Base-by-base conservation (phyloP, 2,329 filamentous ascomycete genomes). In the Trichoderma koningii region DNA sequence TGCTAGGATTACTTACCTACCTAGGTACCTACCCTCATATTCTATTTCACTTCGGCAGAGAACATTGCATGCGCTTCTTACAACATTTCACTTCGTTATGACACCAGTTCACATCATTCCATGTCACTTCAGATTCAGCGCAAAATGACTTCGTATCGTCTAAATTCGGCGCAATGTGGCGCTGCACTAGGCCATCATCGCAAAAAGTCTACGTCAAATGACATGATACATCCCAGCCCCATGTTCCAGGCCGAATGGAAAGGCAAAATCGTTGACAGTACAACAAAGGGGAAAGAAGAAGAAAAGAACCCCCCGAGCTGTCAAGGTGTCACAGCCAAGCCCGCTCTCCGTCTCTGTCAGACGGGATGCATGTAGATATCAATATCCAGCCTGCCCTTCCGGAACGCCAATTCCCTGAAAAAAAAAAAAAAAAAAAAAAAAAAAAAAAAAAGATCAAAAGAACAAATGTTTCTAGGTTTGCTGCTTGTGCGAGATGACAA, bases 381-480 rank as follows among this genome's bases (percentile, higher is more conserved):
- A 44, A 65, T 48, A 61, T 55, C 64, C 34, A 55, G 56, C 64
- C 64, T 9, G 47, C 64, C 64, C 64, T 45, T 63, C 64, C 60
- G 23, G 21, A 66, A 66, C 64, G 59, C 64, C 64, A 53, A 51
- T 14, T 38, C 44, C 51, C 17, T 38, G 42, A 38, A 38, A 12
- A 38, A 38, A n/a, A 19, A 44, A 42, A 23, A 28, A 28, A 9
- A 14, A 64, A 6, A 17, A 5, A 17, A 10, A 10, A 19, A 7
- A 23, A 28, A 12, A 21, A 9, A 21, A 48, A 7, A 28, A 38
- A 42, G 51, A 34, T 21, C 41, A 26, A 55, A 10, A 34, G 34
- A 38, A 38, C 34, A 38, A 9, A 30, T 30, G 9, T 9, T 30
- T 30, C 30, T 30, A 38, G 34, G 14, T 23, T 42, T 42, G 50